Conservation (phyloP, 2,329 filamentous ascomycete species). For the Fusarium oligoseptatum region DNA sequence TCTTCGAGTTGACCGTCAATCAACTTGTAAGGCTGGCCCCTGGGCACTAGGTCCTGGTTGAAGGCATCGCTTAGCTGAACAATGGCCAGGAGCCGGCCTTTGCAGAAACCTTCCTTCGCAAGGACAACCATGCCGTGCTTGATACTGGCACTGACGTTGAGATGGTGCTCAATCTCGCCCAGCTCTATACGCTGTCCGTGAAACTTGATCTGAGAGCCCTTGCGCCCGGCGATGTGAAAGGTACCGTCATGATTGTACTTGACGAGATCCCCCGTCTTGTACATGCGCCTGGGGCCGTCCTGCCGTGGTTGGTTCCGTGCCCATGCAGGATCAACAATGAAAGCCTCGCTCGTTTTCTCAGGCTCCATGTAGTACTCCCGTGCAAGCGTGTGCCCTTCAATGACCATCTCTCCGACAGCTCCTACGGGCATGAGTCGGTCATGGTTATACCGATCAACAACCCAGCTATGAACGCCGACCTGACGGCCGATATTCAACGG, state of each 20-base stretch:
- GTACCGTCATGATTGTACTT: slow-evolving; percentile 46
- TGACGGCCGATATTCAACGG: slow-evolving; percentile 39
- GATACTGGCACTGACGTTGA: slow-evolving; percentile 34
- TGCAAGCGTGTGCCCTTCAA: slow-evolving; percentile 47
- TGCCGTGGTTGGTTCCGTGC: neutral
- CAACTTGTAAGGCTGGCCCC: slow-evolving; percentile 25
- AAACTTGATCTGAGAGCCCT: slow-evolving; percentile 51
- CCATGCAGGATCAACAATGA: slow-evolving; percentile 42
- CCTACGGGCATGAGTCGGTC: slow-evolving; percentile 49
- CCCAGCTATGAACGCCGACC: slow-evolving; percentile 41
- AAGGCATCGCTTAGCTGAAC: slow-evolving; percentile 21
- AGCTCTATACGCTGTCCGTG: slow-evolving; percentile 52
- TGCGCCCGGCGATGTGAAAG: slow-evolving; percentile 44
- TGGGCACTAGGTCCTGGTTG: slow-evolving; percentile 18
- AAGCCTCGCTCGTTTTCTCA: slow-evolving; percentile 49
- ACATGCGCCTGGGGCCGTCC: slow-evolving; percentile 9
- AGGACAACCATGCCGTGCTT: slow-evolving; percentile 41
- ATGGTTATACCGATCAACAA: slow-evolving; percentile 45
- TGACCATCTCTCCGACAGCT: slow-evolving; percentile 51
- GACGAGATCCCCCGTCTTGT: slow-evolving; percentile 43
- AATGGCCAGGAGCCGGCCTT: slow-evolving; percentile 28
- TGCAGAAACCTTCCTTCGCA: slow-evolving; percentile 28
- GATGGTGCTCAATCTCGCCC: slow-evolving; percentile 49
- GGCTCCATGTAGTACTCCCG: slow-evolving; percentile 62
- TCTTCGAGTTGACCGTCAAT: slow-evolving; percentile 11